phyloP scores from a whole-genome alignment of 352 stramenopile species.

The Phytopythium aichiense region DNA sequence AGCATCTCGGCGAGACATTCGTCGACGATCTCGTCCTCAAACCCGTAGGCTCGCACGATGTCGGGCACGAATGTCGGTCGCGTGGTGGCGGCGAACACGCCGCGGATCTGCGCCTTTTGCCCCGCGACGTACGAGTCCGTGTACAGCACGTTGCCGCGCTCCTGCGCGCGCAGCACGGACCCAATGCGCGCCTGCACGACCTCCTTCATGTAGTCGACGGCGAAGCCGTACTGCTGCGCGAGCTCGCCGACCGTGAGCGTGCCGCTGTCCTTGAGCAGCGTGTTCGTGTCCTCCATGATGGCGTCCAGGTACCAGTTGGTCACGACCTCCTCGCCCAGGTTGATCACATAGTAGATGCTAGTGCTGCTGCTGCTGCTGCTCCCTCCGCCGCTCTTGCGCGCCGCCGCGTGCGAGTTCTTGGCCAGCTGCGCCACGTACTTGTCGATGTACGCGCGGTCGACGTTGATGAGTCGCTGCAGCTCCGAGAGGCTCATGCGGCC shows the following conservation, averaged over 20 bases:
- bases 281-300: conserved; percentile 82
- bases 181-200: conserved; percentile 61
- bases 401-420: conserved; percentile 11
- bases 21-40: conserved; percentile 65
- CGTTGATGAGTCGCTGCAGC: conserved; percentile 62
- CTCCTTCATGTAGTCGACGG: conserved; percentile 81
- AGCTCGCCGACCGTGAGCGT: conserved; percentile 65
- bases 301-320: conserved; percentile 80
- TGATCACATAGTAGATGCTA: conserved; percentile 55
- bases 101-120: conserved; percentile 61
- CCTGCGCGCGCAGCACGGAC: conserved; percentile 54
- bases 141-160: conserved; percentile 69
- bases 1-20: conserved; percentile 61
- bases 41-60: conserved; percentile 39
- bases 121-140: conserved; percentile 67
- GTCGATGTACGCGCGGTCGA: conserved; percentile 72
- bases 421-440: conserved; percentile 49
- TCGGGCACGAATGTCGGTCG: conserved; percentile 70
- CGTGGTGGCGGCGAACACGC: conserved; percentile 58
- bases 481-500: conserved; percentile 64
- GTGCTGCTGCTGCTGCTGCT: conserved; percentile 20
- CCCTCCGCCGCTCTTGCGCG: conserved; percentile 8
- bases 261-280: conserved; percentile 67
- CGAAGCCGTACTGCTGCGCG: conserved; percentile 77
- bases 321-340: conserved; percentile 73